Percentiles rank a stretch among this genome's conserved stretches.
phyloP scores from a whole-genome alignment of 805 yeast genomes.

The Sungouiella blattae region DNA sequence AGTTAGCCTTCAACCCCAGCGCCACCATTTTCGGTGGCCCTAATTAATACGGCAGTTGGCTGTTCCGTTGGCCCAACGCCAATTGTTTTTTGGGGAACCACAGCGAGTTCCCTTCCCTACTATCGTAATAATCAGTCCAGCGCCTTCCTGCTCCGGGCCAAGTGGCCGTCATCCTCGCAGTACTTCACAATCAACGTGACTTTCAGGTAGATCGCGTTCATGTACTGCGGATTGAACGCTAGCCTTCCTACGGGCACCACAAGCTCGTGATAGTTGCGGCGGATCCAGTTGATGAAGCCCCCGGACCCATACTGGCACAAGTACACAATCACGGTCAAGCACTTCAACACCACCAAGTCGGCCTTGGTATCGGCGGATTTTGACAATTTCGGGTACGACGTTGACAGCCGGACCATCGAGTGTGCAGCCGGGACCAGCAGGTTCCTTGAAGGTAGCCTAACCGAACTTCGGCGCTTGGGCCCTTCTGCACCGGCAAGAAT shows the following conservation, averaged over 20 bases:
- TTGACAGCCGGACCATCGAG: too few relatives aligned
- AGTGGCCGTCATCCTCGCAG: constrained; percentile 28
- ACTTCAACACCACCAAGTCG: constrained; percentile 34
- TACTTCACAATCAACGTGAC: constrained; percentile 29
- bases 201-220: constrained; percentile 32
- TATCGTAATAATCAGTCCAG: too few relatives aligned
- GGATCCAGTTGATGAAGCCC: constrained; percentile 48
- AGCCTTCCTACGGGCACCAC: constrained; percentile 18
- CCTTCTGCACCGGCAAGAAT: constrained; percentile 1
- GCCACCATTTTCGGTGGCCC: too few relatives aligned
- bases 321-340: constrained; percentile 50
- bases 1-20: too few relatives aligned
- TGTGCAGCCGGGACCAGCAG: too few relatives aligned
- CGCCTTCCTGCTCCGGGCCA: constrained; percentile 17
- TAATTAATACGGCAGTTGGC: too few relatives aligned
- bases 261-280: constrained; percentile 6
- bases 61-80: too few relatives aligned
- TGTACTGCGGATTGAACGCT: constrained; percentile 7
- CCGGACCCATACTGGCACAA: constrained; percentile 52
- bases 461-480: too few relatives aligned
- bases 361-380: not conserved
- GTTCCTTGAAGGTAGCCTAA: too few relatives aligned
- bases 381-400: too few relatives aligned
- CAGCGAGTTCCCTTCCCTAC: too few relatives aligned
- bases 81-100: too few relatives aligned